A percentile compares a stretch with the other conserved stretches of the same genome.
Evolutionary conservation across 1,284 basidiomycete species (phyloP).

Genomic region (Rhodotorula sp.): DNA sequence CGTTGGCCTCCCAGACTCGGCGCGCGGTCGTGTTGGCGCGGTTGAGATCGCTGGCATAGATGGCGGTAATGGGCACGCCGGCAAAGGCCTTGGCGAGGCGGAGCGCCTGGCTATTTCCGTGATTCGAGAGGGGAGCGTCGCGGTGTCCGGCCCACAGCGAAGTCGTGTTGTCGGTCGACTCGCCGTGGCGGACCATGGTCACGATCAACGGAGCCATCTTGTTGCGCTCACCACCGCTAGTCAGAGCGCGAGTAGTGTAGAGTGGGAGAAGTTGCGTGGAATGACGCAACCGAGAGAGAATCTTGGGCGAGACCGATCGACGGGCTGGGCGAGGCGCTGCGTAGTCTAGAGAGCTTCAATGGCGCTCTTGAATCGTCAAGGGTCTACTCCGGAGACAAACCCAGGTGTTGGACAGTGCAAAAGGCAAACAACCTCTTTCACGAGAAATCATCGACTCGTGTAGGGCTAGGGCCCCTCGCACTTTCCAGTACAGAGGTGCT

Average conservation of each 20-base stretch:
- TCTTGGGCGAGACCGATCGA: neutral
- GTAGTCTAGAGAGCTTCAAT: too few relatives aligned
- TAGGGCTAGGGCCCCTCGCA: too few relatives aligned
- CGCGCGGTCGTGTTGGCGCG: constrained; percentile 71
- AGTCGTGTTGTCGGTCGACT: constrained; percentile 38
- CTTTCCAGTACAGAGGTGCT: neutral
- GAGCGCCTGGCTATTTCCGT: constrained; percentile 40
- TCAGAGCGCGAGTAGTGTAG: neutral
- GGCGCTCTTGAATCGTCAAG: too few relatives aligned
- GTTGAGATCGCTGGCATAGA: constrained; percentile 75
- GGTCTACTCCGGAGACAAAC: neutral
- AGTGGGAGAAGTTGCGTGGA: neutral
- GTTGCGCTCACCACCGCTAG: neutral
- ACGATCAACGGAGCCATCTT: constrained; percentile 33
- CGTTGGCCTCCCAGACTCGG: constrained; percentile 55
- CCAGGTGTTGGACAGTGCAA: neutral
- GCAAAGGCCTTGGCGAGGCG: constrained; percentile 41
- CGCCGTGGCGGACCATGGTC: constrained; percentile 42
- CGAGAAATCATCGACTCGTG: too few relatives aligned
- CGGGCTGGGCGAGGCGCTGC: too few relatives aligned
- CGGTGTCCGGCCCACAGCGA: constrained; percentile 43
- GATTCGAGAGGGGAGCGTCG: constrained; percentile 37
- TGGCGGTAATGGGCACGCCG: constrained; percentile 51
- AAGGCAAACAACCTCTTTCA: too few relatives aligned
- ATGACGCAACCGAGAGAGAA: neutral